phyloP scores from a whole-genome alignment of 768 basidiomycete species.

The Naganishia onofrii region DNA sequence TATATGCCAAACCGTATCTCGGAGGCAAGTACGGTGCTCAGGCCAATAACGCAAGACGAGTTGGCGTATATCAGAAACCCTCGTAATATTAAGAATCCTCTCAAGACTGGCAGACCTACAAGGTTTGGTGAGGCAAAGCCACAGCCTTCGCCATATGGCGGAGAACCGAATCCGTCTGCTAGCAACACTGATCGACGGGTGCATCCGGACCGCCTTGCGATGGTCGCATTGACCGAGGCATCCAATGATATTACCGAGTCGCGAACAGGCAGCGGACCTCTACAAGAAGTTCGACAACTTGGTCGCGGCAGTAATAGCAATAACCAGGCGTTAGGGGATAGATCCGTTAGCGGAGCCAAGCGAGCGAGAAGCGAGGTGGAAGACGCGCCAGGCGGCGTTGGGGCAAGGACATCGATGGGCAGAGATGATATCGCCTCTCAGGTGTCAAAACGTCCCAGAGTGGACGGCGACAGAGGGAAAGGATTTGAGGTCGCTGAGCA shows the following conservation, averaged over 20 bases:
- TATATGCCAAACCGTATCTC: slow-evolving; percentile 21
- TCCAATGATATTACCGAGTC: not conserved
- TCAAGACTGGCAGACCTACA: slow-evolving; percentile 6
- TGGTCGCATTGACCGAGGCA: not conserved
- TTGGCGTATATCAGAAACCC: slow-evolving; percentile 17
- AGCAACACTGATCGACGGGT: not conserved
- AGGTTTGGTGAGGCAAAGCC: slow-evolving; percentile 1
- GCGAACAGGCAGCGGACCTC: not conserved
- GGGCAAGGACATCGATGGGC: not conserved
- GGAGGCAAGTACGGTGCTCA: not conserved
- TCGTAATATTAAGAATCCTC: slow-evolving; percentile 20
- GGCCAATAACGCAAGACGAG: slow-evolving; percentile 16
- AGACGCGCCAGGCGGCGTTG: not conserved
- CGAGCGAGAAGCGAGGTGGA: not conserved
- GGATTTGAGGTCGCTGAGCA: slow-evolving; percentile 23
- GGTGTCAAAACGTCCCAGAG: not conserved
- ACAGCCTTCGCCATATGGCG: slow-evolving; percentile 1
- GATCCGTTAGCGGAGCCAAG: slow-evolving; percentile 15
- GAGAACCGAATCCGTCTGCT: not conserved
- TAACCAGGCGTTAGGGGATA: slow-evolving; percentile 11
- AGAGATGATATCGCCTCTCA: not conserved
- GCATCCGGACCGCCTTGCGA: too few relatives aligned
- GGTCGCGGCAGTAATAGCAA: not conserved
- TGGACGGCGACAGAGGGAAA: not conserved
- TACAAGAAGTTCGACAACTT: not conserved